Evolutionary conservation across 2,329 filamentous ascomycete genomes (phyloP).

Genomic region (Cordyceps militaris): DNA sequence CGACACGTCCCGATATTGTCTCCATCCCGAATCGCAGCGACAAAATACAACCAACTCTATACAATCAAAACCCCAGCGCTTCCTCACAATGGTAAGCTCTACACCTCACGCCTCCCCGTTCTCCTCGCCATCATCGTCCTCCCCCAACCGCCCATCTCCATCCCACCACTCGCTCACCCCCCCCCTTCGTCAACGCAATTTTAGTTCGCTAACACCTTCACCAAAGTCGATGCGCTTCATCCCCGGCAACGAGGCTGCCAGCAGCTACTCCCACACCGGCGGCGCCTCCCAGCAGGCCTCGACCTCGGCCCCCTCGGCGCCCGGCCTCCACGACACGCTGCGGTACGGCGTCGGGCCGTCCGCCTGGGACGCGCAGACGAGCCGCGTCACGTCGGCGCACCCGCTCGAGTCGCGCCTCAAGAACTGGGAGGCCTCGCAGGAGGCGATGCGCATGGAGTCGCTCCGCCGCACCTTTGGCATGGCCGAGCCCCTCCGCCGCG

Average conservation of each 20-base stretch:
- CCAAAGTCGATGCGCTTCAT: conserved; percentile 83
- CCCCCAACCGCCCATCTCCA: neutral
- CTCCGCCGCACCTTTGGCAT: conserved; percentile 85
- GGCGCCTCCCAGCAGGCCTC: conserved; percentile 30
- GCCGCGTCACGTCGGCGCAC: conserved; percentile 52
- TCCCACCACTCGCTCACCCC: neutral
- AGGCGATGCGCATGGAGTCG: conserved; percentile 78
- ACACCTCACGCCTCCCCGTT: neutral
- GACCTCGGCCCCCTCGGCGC: conserved; percentile 77
- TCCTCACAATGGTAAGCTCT: conserved; percentile 6
- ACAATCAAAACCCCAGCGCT: neutral
- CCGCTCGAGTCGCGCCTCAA: conserved; percentile 86
- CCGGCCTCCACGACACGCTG: conserved; percentile 88
- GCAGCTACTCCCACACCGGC: conserved; percentile 56
- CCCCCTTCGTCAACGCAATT: neutral
- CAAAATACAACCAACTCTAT: neutral
- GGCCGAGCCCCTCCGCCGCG: conserved; percentile 82
- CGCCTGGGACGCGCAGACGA: conserved; percentile 37
- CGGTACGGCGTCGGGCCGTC: conserved; percentile 72
- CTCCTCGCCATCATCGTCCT: neutral
- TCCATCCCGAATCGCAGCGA: neutral
- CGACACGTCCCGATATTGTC: neutral
- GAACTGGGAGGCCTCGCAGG: conserved; percentile 85
- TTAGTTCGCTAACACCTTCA: conserved; percentile 15
- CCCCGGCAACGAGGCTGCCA: conserved; percentile 60